Base-by-base conservation (phyloP, 768 basidiomycete genomes). In the Phanerodontia chrysosporium region DNA sequence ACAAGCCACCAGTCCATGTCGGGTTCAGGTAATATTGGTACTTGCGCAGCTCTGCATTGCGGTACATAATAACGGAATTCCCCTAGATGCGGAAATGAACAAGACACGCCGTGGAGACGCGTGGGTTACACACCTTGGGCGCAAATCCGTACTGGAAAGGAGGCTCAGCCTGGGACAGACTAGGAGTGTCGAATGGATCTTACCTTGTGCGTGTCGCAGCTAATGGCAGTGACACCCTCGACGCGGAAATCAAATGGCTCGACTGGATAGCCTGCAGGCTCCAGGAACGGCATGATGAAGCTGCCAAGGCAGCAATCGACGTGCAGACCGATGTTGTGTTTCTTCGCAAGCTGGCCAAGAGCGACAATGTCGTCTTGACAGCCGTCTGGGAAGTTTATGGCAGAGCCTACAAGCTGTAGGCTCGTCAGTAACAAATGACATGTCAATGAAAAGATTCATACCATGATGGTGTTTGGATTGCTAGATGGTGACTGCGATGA, bases 171-270 rank as follows among this genome's bases (percentile, higher is more conserved):
- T n/a, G 22, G 49, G 45, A 30, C n/a, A n/a, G n/a, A n/a, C n/a
- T n/a, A n/a, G n/a, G n/a, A n/a, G 46, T 39, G 22, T 10, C 25
- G 6, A 58, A 27, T 35, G 8, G 4, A 30, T 45, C 22, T 29
- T 66, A 89, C 91, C 77, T 96, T 96, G 76, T 97, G 95, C 7
- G 92, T 93, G 76, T 99, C 96, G 71, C 95, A 97, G 61, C 92
- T 95, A 57, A 98, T 92, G 65, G 87, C 88, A 2, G 95, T 98
- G 24, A 99, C 96, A 3, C 96, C 96, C 2, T 82, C 79, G 1
- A 98, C 87, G 22, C 86, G 76, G 73, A 99, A 99, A 73, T 98
- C 96, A 68, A 98, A 98, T 0, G 84, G 87, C 36, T 78, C 72
- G 24, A 89, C 74, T 0, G 89, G 76, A 55, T 90, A 82, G 3